A percentile compares a stretch with the other conserved stretches of the same genome.
Conservation (phyloP, 306 rosid genomes). For the Rubus idaeus region DNA sequence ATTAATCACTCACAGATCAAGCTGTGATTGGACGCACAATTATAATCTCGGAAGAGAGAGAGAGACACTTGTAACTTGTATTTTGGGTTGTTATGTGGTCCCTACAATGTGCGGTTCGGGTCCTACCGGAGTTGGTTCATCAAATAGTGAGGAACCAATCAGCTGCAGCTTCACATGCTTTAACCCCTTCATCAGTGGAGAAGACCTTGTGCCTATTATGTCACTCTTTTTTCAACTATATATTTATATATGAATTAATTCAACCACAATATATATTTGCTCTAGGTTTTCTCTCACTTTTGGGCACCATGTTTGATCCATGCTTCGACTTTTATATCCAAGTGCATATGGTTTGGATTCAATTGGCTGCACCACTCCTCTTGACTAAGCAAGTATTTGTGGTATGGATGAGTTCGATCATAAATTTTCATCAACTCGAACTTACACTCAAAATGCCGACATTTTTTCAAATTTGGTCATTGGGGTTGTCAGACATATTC, state of each 20-base stretch:
- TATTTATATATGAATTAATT: neutral
- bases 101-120: slow-evolving; percentile 19
- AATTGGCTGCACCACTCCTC: neutral
- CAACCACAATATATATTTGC: neutral
- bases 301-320: neutral
- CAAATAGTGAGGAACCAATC: slow-evolving; percentile 49
- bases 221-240: slow-evolving; percentile 14
- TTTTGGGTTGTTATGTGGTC: too few relatives aligned
- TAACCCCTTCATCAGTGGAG: slow-evolving; percentile 50
- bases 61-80: too few relatives aligned
- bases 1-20: slow-evolving; percentile 37
- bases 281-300: slow-evolving; percentile 3
- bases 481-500: too few relatives aligned
- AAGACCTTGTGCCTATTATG: slow-evolving; percentile 30
- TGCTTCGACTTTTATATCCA: slow-evolving; percentile 17
- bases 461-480: too few relatives aligned
- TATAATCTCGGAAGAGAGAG: neutral
- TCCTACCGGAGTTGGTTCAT: slow-evolving; percentile 37
- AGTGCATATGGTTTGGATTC: neutral
- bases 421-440: too few relatives aligned
- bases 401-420: too few relatives aligned
- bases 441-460: neutral
- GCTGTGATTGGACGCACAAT: slow-evolving; percentile 37
- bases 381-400: neutral
- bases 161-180: slow-evolving; percentile 39